Conservation (phyloP, 139 green algal species). For the Limnomonas spitsbergensis region DNA sequence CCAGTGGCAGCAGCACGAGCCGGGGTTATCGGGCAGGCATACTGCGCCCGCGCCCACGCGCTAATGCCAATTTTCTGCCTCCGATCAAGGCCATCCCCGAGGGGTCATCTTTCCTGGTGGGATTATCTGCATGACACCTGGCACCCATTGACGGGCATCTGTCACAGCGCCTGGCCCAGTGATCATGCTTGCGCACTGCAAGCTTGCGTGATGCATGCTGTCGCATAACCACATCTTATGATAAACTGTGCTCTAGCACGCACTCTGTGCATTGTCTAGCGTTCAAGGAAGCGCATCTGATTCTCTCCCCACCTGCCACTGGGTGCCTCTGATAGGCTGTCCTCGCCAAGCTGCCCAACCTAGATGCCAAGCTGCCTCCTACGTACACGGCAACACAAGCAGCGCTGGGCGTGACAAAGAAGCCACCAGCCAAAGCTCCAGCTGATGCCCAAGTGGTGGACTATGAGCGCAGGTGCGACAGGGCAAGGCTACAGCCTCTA, state of each 20-base stretch:
- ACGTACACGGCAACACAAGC: neutral
- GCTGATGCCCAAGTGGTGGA: neutral
- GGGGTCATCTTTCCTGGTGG: constrained; percentile 11
- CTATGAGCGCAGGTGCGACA: constrained; percentile 14
- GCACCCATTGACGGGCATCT: no score
- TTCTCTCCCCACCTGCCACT: neutral
- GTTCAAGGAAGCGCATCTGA: neutral
- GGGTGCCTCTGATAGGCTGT: neutral
- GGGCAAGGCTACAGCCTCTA: neutral
- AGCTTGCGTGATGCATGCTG: neutral
- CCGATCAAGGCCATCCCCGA: constrained; percentile 11
- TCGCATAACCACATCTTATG: neutral
- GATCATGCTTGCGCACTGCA: neutral
- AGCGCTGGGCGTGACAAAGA: neutral
- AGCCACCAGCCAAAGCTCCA: neutral
- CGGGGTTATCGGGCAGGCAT: neutral
- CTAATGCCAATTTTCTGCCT: neutral
- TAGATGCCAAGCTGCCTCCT: neutral
- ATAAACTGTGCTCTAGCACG: neutral
- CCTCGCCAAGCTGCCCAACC: constrained; percentile 5
- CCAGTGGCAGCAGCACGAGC: neutral
- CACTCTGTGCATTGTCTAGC: neutral
- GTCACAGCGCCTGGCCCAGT: no score
- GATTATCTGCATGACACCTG: neutral
- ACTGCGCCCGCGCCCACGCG: neutral